Evolutionary conservation across 75 land plant species (phyloP), one percentile per base, ranked within the genome.

Genomic region (Ceratopteris richardii): DNA sequence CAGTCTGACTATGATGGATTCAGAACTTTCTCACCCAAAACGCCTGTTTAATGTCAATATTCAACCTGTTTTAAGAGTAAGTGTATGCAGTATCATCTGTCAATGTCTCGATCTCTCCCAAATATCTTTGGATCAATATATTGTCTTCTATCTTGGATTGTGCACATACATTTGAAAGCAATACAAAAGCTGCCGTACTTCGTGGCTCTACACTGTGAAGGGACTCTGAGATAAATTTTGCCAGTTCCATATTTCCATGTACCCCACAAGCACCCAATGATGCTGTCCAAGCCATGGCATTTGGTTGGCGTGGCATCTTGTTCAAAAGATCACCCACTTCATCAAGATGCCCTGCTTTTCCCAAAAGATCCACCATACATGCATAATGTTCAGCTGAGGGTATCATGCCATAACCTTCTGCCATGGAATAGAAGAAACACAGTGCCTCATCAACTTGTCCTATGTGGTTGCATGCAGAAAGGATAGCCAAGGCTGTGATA

Each of bases 351-450:
- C 69, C 69, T 12, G 54, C 53, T 31, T 65, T 65, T 29, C 69
- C 69, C 3, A 66, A 65, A 21, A 58, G 51, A 51, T 66, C 69
- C 13, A 58, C 69, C 64, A 66, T 42, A 25, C 63, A 58, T 43
- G 42, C 63, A 36, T 56, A 66, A 48, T 66, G 69, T 47, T 58
- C 63, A 24, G 26, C 43, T n/a, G 27, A 26, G 41, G 58, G 67
- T 27, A 1, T 24, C 22, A 41, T 27, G 58, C 47, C 13, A 27
- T 41, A 56, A 18, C 56, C 67, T 29, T 29, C 65, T 7, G 30
- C 36, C 33, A 58, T 29, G 31, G 24, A 58, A 22, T 31, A 63
- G 24, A 57, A 66, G 22, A 18, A 46, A 14, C 46, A 19, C 17
- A 62, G 33, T 18, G 57, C 59, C 17, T 65, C 47, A 27, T 65